phyloP scores from a whole-genome alignment of 495 filamentous ascomycete species.

The Rostrohypoxylon terebratum region DNA sequence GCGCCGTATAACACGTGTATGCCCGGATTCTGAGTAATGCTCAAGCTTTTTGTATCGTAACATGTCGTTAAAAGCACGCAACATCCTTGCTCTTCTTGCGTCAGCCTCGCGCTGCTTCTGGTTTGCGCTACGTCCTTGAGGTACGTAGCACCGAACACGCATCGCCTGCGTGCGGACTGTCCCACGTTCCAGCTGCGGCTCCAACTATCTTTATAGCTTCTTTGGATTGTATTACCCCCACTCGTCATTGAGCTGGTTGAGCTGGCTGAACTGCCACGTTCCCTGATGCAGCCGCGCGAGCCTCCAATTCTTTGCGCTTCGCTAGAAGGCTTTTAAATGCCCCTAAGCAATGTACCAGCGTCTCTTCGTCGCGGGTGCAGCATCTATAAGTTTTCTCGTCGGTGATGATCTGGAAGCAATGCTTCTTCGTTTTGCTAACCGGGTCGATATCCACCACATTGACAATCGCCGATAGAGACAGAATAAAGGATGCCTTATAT shows the following conservation, averaged over 20 bases:
- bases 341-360: conserved; percentile 84
- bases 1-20: conserved; percentile 38
- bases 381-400: conserved; percentile 94
- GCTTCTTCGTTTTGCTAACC: conserved; percentile 81
- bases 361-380: conserved; percentile 83
- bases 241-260: conserved; percentile 21
- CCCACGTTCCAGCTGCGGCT: conserved; percentile 33
- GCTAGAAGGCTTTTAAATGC: conserved; percentile 88
- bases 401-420: conserved; percentile 93
- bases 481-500: conserved; percentile 85
- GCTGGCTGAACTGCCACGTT: conserved; percentile 14
- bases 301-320: conserved; percentile 70
- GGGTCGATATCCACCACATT: conserved; percentile 94
- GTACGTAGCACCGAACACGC: conserved; percentile 31
- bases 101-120: background rate
- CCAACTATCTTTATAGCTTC: conserved; percentile 30
- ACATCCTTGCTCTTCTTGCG: conserved; percentile 17
- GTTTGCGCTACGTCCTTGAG: background rate
- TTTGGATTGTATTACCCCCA: conserved; percentile 18
- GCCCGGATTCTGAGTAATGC: conserved; percentile 15
- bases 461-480: conserved; percentile 82
- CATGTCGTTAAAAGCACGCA: conserved; percentile 28
- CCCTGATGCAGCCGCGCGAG: conserved; percentile 52
- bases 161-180: conserved; percentile 33
- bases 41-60: conserved; percentile 39